A percentile compares a stretch with the other conserved stretches of the same genome.
Conservation (phyloP, 1,139 yeast genomes). For the Geotrichum reessii region DNA sequence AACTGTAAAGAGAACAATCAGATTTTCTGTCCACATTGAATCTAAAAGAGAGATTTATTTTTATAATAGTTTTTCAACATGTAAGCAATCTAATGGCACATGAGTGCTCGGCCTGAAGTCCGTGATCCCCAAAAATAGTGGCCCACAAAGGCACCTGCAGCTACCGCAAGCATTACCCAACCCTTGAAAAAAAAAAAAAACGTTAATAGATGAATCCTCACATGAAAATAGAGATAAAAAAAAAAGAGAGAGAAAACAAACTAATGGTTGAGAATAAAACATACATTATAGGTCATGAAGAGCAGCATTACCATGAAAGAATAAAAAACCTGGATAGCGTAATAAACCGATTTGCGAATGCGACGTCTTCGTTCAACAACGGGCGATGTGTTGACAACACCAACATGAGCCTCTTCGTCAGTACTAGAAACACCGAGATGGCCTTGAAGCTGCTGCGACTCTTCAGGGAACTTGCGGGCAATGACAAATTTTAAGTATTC, state of each 20-base stretch:
- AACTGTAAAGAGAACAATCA: too few relatives aligned
- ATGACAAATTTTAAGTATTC: slow-evolving; percentile 47
- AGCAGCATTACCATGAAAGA: slow-evolving; percentile 69
- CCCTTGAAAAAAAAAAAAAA: slow-evolving; percentile 38
- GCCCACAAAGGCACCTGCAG: slow-evolving; percentile 63
- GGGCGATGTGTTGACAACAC: neutral
- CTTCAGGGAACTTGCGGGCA: neutral
- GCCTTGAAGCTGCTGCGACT: neutral
- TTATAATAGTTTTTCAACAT: neutral
- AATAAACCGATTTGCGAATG: slow-evolving; percentile 38
- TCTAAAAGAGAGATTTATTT: neutral
- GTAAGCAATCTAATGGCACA: slow-evolving; percentile 44
- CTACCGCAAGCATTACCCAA: slow-evolving; percentile 72
- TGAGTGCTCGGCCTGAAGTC: slow-evolving; percentile 38
- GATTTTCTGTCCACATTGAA: too few relatives aligned
- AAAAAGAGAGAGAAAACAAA: neutral
- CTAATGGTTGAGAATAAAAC: slow-evolving; percentile 9
- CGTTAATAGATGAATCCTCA: neutral
- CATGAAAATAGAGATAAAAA: neutral
- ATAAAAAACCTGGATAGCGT: slow-evolving; percentile 70
- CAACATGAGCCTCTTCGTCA: neutral
- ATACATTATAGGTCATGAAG: slow-evolving; percentile 68
- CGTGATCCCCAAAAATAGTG: slow-evolving; percentile 53
- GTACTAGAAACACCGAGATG: neutral
- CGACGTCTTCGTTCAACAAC: neutral